A percentile compares a stretch with the other conserved stretches of the same genome.
These are phyloP conservation scores for Suhomyces atakaporum DNA, from an alignment of 1,139 yeast species.

Conservation along the genomic window DNA sequence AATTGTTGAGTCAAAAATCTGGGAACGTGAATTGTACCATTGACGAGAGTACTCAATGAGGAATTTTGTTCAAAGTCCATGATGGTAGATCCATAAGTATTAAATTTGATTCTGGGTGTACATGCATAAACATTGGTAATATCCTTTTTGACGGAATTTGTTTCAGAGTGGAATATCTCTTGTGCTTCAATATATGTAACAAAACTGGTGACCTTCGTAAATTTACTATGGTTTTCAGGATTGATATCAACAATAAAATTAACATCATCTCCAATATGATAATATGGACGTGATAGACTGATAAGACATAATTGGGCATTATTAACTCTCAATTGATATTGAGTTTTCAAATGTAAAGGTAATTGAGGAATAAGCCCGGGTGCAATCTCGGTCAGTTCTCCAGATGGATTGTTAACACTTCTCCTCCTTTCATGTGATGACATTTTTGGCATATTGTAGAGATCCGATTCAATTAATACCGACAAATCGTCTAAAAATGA, in stretches of 20 bases:
- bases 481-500: constrained; percentile 37
- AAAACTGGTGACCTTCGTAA: constrained; percentile 35
- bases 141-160: constrained; percentile 10
- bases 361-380: constrained; percentile 28
- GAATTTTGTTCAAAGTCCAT: constrained; percentile 7
- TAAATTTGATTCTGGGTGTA: constrained; percentile 39
- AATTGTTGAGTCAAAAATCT: constrained; percentile 38
- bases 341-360: constrained; percentile 36
- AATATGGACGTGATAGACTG: constrained; percentile 44
- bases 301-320: constrained; percentile 36
- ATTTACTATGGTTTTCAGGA: constrained; percentile 18
- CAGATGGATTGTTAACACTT: constrained; percentile 23
- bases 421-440: constrained; percentile 35
- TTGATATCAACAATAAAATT: constrained; percentile 32
- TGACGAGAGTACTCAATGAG: constrained; percentile 17
- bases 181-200: constrained; percentile 43
- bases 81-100: constrained; percentile 37
- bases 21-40: constrained; percentile 38
- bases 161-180: constrained; percentile 32
- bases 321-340: constrained; percentile 42
- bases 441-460: constrained; percentile 36
- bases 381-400: constrained; percentile 17
- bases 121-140: constrained; percentile 38
- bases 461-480: constrained; percentile 36
- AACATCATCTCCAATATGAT: constrained; percentile 52